phyloP scores from a whole-genome alignment of 2,329 filamentous ascomycete genomes.

The Pseudonectria buxi region DNA sequence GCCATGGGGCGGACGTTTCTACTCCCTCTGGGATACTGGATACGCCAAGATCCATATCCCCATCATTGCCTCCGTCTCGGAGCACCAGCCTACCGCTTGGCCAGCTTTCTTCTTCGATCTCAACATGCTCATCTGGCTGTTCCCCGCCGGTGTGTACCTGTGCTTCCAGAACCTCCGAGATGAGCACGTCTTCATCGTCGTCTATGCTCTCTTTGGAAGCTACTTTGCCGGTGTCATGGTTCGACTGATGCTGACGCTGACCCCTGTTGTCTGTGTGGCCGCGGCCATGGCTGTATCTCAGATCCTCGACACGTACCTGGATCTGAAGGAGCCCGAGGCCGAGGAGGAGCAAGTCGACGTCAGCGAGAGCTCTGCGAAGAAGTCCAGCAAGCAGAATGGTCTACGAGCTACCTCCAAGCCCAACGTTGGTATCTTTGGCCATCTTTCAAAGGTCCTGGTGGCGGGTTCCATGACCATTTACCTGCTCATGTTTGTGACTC shows the following conservation, averaged over 20 bases:
- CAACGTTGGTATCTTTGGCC: slow-evolving; percentile 75
- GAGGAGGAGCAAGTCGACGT: slow-evolving; percentile 36
- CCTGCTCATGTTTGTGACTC: slow-evolving; percentile 85
- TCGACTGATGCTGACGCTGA: slow-evolving; percentile 94
- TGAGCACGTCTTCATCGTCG: slow-evolving; percentile 96
- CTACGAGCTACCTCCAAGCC: slow-evolving; percentile 68
- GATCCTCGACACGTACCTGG: slow-evolving; percentile 81
- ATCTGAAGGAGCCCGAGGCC: slow-evolving; percentile 54
- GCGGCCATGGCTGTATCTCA: slow-evolving; percentile 83
- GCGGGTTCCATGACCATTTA: slow-evolving; percentile 68
- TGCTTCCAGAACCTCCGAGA: slow-evolving; percentile 92
- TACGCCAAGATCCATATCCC: slow-evolving; percentile 99
- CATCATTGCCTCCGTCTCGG: slow-evolving; percentile 98
- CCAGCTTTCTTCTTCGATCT: slow-evolving; percentile 99
- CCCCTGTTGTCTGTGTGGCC: slow-evolving; percentile 90
- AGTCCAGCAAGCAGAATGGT: slow-evolving; percentile 41
- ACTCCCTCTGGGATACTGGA: slow-evolving; percentile 97
- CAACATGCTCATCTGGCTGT: slow-evolving; percentile 97
- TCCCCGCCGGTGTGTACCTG: slow-evolving; percentile 96
- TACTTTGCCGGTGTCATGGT: slow-evolving; percentile 99
- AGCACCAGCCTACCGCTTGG: slow-evolving; percentile 98
- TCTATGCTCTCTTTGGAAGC: slow-evolving; percentile 92
- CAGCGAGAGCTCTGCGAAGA: slow-evolving; percentile 51
- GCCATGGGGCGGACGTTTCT: slow-evolving; percentile 97
- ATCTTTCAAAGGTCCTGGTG: slow-evolving; percentile 72